Evolutionary conservation across 2,329 filamentous ascomycete genomes (phyloP).

Genomic region (Cladosporium cucumerinum): DNA sequence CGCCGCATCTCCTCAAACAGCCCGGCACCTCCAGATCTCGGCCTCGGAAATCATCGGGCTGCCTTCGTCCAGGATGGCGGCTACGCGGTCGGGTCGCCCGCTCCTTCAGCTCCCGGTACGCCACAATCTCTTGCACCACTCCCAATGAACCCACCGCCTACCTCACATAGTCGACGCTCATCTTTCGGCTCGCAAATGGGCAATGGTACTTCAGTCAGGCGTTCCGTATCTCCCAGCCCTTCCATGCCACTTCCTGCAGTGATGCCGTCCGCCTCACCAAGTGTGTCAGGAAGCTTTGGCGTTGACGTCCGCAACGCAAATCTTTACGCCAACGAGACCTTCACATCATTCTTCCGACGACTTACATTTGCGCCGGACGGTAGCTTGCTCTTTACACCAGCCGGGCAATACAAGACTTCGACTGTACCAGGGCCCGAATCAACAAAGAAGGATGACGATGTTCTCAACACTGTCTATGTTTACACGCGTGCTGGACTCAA

Average conservation of each 20-base stretch:
- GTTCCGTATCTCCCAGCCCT: slow-evolving; percentile 89
- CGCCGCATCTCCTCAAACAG: slow-evolving; percentile 87
- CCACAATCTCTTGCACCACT: slow-evolving; percentile 80
- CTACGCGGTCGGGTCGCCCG: slow-evolving; percentile 71
- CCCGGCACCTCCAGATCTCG: slow-evolving; percentile 82
- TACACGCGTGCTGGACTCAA: slow-evolving; percentile 96
- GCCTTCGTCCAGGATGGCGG: slow-evolving; percentile 58
- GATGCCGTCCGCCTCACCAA: slow-evolving; percentile 89
- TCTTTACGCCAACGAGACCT: slow-evolving; percentile 92
- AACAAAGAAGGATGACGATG: slow-evolving; percentile 70
- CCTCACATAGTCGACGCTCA: slow-evolving; percentile 89
- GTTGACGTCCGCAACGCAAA: slow-evolving; percentile 74
- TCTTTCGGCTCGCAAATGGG: slow-evolving; percentile 71
- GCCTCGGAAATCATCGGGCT: slow-evolving; percentile 48
- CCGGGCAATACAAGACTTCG: slow-evolving; percentile 88
- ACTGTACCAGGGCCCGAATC: slow-evolving; percentile 45
- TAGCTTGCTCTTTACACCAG: slow-evolving; percentile 87
- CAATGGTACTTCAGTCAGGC: slow-evolving; percentile 67
- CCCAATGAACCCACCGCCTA: slow-evolving; percentile 93
- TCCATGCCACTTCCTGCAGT: slow-evolving; percentile 92
- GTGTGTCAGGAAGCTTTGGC: slow-evolving; percentile 60
- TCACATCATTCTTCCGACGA: slow-evolving; percentile 94
- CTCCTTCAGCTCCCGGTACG: slow-evolving; percentile 87
- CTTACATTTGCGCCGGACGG: slow-evolving; percentile 94
- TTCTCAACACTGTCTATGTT: slow-evolving; percentile 97